Percentiles rank a stretch among this genome's conserved stretches.
These are phyloP conservation scores for Rhizophagus sp. DNA, from an alignment of 192 early-diverging fungal species.

Conservation along the genomic window DNA sequence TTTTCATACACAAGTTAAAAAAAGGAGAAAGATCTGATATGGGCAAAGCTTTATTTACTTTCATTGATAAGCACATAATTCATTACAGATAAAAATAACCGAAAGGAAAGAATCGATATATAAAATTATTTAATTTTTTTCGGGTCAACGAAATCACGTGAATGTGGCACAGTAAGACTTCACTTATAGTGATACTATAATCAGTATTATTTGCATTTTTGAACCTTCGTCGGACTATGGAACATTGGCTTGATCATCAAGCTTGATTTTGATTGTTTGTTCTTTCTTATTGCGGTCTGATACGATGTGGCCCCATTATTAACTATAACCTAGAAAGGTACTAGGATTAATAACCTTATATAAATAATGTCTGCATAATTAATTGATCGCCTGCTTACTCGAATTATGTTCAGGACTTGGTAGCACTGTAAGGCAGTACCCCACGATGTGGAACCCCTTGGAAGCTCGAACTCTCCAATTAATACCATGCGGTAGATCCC, in stretches of 20 bases:
- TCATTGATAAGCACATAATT: too few relatives aligned
- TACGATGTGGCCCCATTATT: slow-evolving; percentile 26
- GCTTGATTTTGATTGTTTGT: slow-evolving; percentile 18
- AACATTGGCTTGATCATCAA: slow-evolving; percentile 30
- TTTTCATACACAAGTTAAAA: slow-evolving; percentile 3
- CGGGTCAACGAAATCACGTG: too few relatives aligned
- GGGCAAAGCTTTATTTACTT: too few relatives aligned
- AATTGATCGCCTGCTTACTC: slow-evolving; percentile 21
- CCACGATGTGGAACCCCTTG: slow-evolving; percentile 24
- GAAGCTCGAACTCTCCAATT: slow-evolving; percentile 27
- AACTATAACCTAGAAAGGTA: slow-evolving; percentile 27
- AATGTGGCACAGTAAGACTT: too few relatives aligned
- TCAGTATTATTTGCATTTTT: too few relatives aligned
- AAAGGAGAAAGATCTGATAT: too few relatives aligned
- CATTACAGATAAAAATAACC: too few relatives aligned
- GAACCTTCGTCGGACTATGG: slow-evolving; percentile 27
- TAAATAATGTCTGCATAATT: slow-evolving; percentile 2
- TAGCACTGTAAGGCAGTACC: slow-evolving; percentile 29
- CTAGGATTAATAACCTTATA: slow-evolving; percentile 23
- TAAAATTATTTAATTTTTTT: too few relatives aligned
- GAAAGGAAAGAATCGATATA: too few relatives aligned
- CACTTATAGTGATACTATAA: too few relatives aligned
- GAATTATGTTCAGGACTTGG: slow-evolving; percentile 28
- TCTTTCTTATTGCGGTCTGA: slow-evolving; percentile 30
- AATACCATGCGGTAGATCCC: slow-evolving; percentile 28